phyloP scores from a whole-genome alignment of 331 rosid genomes.

The Malus hybrid region DNA sequence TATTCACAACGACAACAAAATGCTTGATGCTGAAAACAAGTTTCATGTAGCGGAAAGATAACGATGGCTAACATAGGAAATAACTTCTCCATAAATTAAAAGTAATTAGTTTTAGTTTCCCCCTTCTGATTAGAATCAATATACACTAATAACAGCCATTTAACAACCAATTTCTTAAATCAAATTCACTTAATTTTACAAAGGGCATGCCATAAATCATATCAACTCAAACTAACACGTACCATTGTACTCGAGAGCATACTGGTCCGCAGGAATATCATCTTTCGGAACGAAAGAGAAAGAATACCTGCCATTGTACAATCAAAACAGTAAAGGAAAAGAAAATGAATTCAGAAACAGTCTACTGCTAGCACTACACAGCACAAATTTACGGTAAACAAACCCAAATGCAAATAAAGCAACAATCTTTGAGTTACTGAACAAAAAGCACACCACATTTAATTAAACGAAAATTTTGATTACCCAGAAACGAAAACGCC shows the following conservation, averaged over 20 bases:
- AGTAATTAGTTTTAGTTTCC: neutral
- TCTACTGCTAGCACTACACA: neutral
- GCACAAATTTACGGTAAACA: too few species aligned
- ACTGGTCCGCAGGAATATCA: conserved; percentile 60
- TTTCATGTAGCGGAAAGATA: neutral
- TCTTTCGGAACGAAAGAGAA: conserved; percentile 66
- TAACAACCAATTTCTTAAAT: neutral
- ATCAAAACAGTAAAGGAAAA: neutral
- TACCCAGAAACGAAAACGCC: conserved; percentile 87
- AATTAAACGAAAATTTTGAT: neutral
- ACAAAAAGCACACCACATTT: neutral
- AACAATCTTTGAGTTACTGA: neutral
- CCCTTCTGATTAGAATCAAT: neutral
- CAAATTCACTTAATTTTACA: neutral
- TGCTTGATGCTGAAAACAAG: neutral
- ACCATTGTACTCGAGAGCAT: conserved; percentile 66
- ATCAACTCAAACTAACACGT: conserved; percentile 12
- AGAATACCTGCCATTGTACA: conserved; percentile 62
- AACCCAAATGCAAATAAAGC: neutral
- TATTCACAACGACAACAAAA: neutral
- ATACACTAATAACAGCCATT: conserved; percentile 2
- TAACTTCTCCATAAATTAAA: neutral
- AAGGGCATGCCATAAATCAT: neutral
- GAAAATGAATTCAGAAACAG: conserved; percentile 11
- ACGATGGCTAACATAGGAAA: neutral